Evolutionary conservation across 805 yeast species (phyloP).

Genomic region (Schizosaccharomyces lindneri): DNA sequence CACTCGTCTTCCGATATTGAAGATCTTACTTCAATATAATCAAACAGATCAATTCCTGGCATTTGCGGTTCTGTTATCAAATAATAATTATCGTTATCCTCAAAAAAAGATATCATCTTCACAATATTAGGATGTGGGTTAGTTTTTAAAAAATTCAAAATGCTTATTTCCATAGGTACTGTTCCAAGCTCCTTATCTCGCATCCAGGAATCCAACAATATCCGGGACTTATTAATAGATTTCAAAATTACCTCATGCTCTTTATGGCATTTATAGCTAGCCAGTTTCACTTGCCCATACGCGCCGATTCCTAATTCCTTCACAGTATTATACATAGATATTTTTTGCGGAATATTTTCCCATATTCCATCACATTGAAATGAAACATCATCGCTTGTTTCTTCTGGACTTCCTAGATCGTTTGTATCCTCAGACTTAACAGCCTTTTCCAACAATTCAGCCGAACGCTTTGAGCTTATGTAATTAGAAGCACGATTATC

Average conservation of each 20-base stretch:
- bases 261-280: conserved; percentile 33
- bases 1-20: conserved; percentile 63
- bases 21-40: conserved; percentile 63
- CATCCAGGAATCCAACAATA: conserved; percentile 92
- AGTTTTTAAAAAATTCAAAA: conserved; percentile 47
- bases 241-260: conserved; percentile 53
- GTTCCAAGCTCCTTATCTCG: conserved; percentile 78
- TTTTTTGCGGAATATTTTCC: conserved; percentile 7
- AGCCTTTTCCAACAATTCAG: background rate
- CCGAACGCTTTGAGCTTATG: background rate
- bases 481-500: background rate
- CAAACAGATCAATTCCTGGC: conserved; percentile 83
- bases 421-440: background rate
- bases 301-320: conserved; percentile 90
- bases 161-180: conserved; percentile 85
- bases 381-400: background rate
- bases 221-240: conserved; percentile 74
- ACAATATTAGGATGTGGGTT: conserved; percentile 74
- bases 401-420: background rate
- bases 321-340: conserved; percentile 42
- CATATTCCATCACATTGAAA: background rate
- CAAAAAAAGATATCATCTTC: conserved; percentile 71
- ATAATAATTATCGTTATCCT: conserved; percentile 71
- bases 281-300: conserved; percentile 76
- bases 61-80: conserved; percentile 85